Base-by-base conservation (phyloP, 257 asterid genomes). In the Przewalskia tangutica region DNA sequence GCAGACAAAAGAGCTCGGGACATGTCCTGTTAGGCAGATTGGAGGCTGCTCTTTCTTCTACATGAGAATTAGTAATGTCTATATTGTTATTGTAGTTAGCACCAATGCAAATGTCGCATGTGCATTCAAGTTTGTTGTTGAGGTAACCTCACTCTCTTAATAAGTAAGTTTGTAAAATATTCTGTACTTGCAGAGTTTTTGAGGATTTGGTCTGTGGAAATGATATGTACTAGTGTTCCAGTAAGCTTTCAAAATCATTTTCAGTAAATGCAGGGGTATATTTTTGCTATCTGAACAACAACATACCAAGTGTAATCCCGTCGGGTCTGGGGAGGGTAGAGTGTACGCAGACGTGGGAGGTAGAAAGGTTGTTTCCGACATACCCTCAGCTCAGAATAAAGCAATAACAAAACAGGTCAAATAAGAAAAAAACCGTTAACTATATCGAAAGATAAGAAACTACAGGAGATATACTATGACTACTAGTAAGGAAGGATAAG, bases 1-100 rank as follows among this genome's bases (percentile, higher is more conserved):
- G 99, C 99, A 96, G 89, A 96, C 99, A 55, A 96, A 96, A 91
- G 99, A 96, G 87, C 99, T 96, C 81, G 99, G n/a, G n/a, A 91
- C 97, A 58, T 96, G 99, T 85, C 99, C 99, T 44, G 99, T 96
- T 46, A 93, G n/a, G 77, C 99, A 96, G 90, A 96, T 96, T 86
- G 99, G n/a, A 81, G 99, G 98, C 58, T 96, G 99, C 90, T 96
- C 99, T 80, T 96, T 96, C 94, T 91, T 96, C 88, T 96, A 94
- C 89, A 96, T 96, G 98, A 91, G 99, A 87, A 89, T 94, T 86
- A 96, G 97, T 90, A 96, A 96, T 86, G 99, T 96, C 51, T 96
- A 96, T n/a, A n/a, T 96, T 54, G 99, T 96, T 89, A 92, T 96
- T 89, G 99, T 96, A 67, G 99, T 96, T 73, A 96, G 98, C 97